Base-by-base conservation (phyloP, 352 stramenopile genomes). In the Lagenidium giganteum region DNA sequence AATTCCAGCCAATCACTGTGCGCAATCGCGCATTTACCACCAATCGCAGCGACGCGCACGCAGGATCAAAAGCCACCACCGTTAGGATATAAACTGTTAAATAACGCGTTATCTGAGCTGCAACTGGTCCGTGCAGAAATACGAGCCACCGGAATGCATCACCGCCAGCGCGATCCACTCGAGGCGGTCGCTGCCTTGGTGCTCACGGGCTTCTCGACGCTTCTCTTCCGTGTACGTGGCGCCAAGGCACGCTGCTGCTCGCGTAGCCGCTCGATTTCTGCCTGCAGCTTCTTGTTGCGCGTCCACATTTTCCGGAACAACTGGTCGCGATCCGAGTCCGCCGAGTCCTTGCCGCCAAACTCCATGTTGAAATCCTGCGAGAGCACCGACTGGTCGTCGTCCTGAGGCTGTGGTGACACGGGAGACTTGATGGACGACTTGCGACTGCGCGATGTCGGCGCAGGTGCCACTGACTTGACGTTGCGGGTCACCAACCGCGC, bases 281-380 rank as follows among this genome's bases (percentile, higher is more conserved):
- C 56, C 42, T 75, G 47, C 17, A 87, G 61, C 24, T 63, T 35
- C 21, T 76, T 75, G 54, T 74, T 69, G 30, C 52, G 66, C 13
- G 51, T 41, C 49, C 57, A 76, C 64, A 87, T 70, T 17, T 65
- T 65, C 37, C 53, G 70, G 32, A 90, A 45, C 2, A 85, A 47
- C 21, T 70, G 47, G 29, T 67, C 62, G 27, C 55, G 52, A 45
- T 55, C 63, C n/a, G 61, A 55, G 21, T 68, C 55, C 26, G 36
- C 60, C 14, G 49, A 51, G 17, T 57, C 55, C n/a, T n/a, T n/a
- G n/a, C n/a, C n/a, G n/a, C n/a, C n/a, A n/a, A n/a, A n/a, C n/a
- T n/a, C n/a, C n/a, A n/a, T n/a, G n/a, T n/a, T n/a, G n/a, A n/a
- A n/a, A n/a, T n/a, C n/a, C n/a, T n/a, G n/a, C n/a, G n/a, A n/a